Percentiles rank a stretch among this genome's conserved stretches.
These are phyloP conservation scores for Aspergillus arachidicola DNA, from an alignment of 2,329 filamentous ascomycete species.

Conservation along the genomic window DNA sequence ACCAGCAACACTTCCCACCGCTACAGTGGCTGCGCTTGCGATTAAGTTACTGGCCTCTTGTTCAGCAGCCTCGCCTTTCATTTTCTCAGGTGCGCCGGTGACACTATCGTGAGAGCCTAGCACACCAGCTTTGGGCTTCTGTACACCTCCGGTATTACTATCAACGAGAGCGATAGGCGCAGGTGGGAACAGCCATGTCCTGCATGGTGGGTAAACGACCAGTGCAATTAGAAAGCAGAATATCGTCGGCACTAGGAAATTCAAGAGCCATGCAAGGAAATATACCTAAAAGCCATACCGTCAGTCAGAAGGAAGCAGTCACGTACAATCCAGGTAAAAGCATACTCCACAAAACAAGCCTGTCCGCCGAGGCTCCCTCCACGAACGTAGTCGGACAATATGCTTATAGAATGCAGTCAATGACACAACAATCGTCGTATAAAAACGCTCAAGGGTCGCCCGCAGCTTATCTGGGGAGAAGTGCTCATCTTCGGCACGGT, in stretches of 20 bases:
- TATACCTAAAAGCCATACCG: slow-evolving; percentile 46
- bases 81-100: slow-evolving; percentile 80
- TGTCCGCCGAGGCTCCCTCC: slow-evolving; percentile 73
- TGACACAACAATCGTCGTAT: slow-evolving; percentile 75
- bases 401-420: slow-evolving; percentile 71
- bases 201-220: slow-evolving; percentile 65
- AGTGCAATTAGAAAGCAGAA: slow-evolving; percentile 63
- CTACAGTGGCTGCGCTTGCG: slow-evolving; percentile 72
- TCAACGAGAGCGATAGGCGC: slow-evolving; percentile 75
- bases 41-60: slow-evolving; percentile 81
- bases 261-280: slow-evolving; percentile 69
- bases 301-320: background rate
- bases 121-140: slow-evolving; percentile 75
- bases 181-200: slow-evolving; percentile 71
- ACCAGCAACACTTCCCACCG: slow-evolving; percentile 73
- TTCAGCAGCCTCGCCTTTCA: slow-evolving; percentile 82
- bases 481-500: slow-evolving; percentile 79
- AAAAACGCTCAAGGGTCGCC: slow-evolving; percentile 75
- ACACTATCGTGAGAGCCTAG: slow-evolving; percentile 75
- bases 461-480: slow-evolving; percentile 84
- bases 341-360: slow-evolving; percentile 29
- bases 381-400: slow-evolving; percentile 73
- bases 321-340: slow-evolving; percentile 50
- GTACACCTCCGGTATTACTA: slow-evolving; percentile 69
- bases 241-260: slow-evolving; percentile 68